Percentiles rank a stretch among this genome's conserved stretches.
phyloP scores from a whole-genome alignment of 495 filamentous ascomycete species.

The Astrocystis sublimbata region DNA sequence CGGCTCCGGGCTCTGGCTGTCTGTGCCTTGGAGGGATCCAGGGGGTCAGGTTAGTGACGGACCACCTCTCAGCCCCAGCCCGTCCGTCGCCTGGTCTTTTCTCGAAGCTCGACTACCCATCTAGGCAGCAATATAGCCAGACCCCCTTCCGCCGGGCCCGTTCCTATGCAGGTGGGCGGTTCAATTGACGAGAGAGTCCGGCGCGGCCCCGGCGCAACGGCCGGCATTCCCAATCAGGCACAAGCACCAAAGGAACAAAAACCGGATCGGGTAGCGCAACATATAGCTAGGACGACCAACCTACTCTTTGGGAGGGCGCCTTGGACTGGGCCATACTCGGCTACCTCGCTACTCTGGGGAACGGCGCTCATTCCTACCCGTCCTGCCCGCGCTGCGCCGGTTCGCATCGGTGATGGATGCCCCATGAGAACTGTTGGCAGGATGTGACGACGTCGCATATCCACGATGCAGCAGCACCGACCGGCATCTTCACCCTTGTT shows the following conservation, averaged over 20 bases:
- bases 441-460: neutral
- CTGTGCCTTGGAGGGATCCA: too few relatives aligned
- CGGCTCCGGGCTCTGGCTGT: too few relatives aligned
- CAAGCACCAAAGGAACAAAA: neutral
- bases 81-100: neutral
- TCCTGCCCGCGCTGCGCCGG: neutral
- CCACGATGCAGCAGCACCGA: too few relatives aligned
- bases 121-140: neutral
- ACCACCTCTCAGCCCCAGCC: too few relatives aligned
- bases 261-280: too few relatives aligned
- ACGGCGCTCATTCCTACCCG: too few relatives aligned
- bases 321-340: neutral
- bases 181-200: neutral
- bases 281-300: neutral
- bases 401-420: neutral
- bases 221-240: neutral
- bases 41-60: too few relatives aligned
- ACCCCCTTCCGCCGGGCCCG: neutral
- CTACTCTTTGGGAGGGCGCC: neutral
- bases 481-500: too few relatives aligned
- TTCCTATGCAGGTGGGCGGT: neutral
- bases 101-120: too few relatives aligned
- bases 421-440: neutral
- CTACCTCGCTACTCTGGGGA: too few relatives aligned
- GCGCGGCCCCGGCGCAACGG: neutral